Evolutionary conservation across 2,329 filamentous ascomycete species (phyloP), one percentile per base, ranked within the genome.

Genomic region (Colletotrichum lupini): DNA sequence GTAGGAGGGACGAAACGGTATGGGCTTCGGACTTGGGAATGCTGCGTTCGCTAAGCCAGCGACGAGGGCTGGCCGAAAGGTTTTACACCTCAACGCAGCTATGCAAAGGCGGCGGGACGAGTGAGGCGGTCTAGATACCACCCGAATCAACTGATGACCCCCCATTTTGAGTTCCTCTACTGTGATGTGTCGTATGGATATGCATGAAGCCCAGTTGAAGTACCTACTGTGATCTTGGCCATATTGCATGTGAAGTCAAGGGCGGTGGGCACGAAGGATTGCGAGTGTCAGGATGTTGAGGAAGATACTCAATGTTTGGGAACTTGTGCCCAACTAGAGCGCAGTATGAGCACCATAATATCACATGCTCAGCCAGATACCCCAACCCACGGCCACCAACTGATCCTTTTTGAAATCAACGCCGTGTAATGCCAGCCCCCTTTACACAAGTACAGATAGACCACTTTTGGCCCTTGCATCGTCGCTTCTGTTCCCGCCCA

Each of bases 81-180:
- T 46, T 42, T 19, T 42, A 7, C 9, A n/a, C 12, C 28, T 60
- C 30, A 5, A 9, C 22, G 1, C 35, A 5, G n/a, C 26, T 14
- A 14, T 2, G 56, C 56, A 49, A n/a, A 1, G 16, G 56, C 60
- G 71, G 67, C 56, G 67, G 67, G 67, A 70, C 60, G 71, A 71
- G 71, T 61, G 60, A 30, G 46, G 71, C 70, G 71, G 71, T 73
- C 71, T 71, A 70, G 71, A 73, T 73, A 66, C 67, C 71, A 71
- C 67, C 71, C 67, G 26, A 73, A 73, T 66, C 55, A 70, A 66
- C 55, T 56, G 58, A 73, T 66, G 67, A 66, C 56, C 60, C 61
- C 42, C 42, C 70, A 46, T 52, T 32, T 5, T 55, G 0, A 49
- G 6, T 16, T 26, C 8, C 9, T 8, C 5, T 6, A 5, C 1